Evolutionary conservation across 2,329 filamentous ascomycete genomes (phyloP), one percentile per base, ranked within the genome.

Genomic region (Scedosporium apiospermum): DNA sequence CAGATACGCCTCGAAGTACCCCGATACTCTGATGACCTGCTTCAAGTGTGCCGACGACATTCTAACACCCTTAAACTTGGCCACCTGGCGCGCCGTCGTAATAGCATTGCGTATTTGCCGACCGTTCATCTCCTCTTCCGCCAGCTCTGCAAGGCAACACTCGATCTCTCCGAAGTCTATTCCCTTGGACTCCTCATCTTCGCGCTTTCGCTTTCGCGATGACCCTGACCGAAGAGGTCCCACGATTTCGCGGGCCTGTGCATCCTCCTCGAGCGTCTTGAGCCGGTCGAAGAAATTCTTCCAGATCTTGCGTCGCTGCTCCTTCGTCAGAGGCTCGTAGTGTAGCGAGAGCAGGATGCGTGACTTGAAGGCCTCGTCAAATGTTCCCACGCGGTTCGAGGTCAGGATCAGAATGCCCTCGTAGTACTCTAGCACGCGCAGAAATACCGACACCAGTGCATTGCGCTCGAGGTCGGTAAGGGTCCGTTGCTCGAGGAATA

Each of bases 361-460:
- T 1, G 72, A 75, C 60, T 72, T 71, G 66, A 75, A 74, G 9
- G 71, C 72, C 59, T 72, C 71, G 62, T 76, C 74, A 12, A 76
- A 72, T 1, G 68, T 69, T 2, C 66, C 70, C 1, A 75, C 71
- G 2, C 73, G 70, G 58, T 75, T 76, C 12, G 70, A 71, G 0
- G 73, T 75, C 2, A 75, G 66, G 42, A 76, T 71, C 0, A 76
- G 62, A 21, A 76, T 75, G 6, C 74, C 51, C 21, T 55, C 51
- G 23, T 26, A 55, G 23, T 49, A 55, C 51, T 55, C 51, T 1
- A 55, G 51, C 72, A 77, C 71, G 5, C 76, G 72, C 2, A 81
- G 70, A 66, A 81, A 80, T 1, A 80, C 77, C 0, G 74, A 75
- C 0, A 77, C 75, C 0, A 76, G 68, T 2, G 72, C 72, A 10